phyloP scores from a whole-genome alignment of 768 basidiomycete genomes.

The Suillus sp. region DNA sequence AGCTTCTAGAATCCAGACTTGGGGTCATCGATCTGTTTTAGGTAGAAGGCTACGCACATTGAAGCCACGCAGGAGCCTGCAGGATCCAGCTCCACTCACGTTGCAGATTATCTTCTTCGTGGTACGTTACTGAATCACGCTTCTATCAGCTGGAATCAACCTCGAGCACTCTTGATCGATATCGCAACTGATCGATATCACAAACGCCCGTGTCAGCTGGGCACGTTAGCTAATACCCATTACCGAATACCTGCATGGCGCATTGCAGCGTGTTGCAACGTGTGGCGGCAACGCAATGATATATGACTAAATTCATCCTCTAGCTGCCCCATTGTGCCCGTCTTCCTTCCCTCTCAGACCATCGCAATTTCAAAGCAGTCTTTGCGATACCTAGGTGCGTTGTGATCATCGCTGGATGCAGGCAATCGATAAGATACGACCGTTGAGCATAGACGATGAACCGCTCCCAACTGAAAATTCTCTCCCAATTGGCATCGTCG shows the following conservation, averaged over 20 bases:
- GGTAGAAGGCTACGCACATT: neutral
- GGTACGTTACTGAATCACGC: neutral
- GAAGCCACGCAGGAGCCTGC: neutral
- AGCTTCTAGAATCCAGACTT: neutral
- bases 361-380: neutral
- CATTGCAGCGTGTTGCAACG: conserved; percentile 5
- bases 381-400: neutral
- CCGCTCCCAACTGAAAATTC: conserved; percentile 31
- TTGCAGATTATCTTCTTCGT: neutral
- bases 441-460: conserved; percentile 19
- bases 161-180: neutral
- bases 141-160: conserved; percentile 1
- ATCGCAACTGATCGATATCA: neutral
- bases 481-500: conserved; percentile 33
- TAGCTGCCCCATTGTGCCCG: neutral
- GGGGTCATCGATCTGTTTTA: neutral
- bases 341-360: neutral
- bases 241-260: neutral
- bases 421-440: neutral
- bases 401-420: neutral
- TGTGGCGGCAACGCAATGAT: neutral
- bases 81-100: conserved; percentile 1
- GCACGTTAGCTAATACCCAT: neutral
- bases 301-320: neutral
- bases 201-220: neutral